Base-by-base conservation (phyloP, 345 rosid species). In the Populus deltoides region DNA sequence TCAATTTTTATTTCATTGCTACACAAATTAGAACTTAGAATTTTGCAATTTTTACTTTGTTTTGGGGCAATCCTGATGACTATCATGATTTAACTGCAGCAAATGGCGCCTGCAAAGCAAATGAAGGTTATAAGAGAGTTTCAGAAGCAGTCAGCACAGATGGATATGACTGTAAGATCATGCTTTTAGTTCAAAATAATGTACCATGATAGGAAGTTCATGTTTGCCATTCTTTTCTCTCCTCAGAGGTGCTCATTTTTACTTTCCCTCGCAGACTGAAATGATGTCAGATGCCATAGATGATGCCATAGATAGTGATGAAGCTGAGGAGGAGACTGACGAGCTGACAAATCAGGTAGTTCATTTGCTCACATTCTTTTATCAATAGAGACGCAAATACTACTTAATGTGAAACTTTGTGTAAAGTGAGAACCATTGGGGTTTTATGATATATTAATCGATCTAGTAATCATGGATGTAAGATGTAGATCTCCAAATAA, bases 281-380 rank as follows among this genome's bases (percentile, higher is more conserved):
- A 93, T 93, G 98, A 92, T 96, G 97, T 92, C 99, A 70, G 97
- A 96, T 39, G 77, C 94, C 66, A 92, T 96, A 79, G 97, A 96
- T 75, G 97, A 89, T 83, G 90, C 92, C 69, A 80, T 96, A 87
- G 99, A 96, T 73, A 36, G 91, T 78, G 99, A 93, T 35, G 98
- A 92, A 83, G 98, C 98, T 59, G 98, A 96, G 85, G 98, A 93
- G 41, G 99, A 96, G 83, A 91, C 91, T 61, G 99, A 95, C 57
- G 98, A 95, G 75, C 86, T 95, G 81, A 95, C 99, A 47, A 92
- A 91, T 85, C 99, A 95, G 89, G 99, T 91, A 77, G 70, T 62
- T 75, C 17, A 70, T 77, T 38, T 45, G 24, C 74, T 27, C 8
- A 9, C 68, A 24, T 63, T 43, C 76, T 39, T 43, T 78, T 55